Base-by-base conservation (phyloP, 257 asterid species). In the Buddleja alternifolia region DNA sequence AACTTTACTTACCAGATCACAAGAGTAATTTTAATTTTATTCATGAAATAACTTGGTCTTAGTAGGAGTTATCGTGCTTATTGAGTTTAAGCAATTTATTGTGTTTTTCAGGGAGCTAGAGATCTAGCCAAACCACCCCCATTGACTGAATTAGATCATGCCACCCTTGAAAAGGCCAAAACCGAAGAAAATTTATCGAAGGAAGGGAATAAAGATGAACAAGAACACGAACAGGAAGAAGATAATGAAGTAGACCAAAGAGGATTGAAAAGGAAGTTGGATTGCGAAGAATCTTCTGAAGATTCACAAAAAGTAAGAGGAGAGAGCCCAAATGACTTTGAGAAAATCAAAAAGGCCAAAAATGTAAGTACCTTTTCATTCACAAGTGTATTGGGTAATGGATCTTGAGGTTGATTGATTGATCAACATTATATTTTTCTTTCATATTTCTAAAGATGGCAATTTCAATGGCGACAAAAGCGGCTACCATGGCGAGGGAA, bases 381-480 rank as follows among this genome's bases (percentile, higher is more conserved):
- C n/a, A n/a, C n/a, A n/a, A 6, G 25, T 66, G 15, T 39, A 3
- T 3, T 15, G 14, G 6, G 14, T 7, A 59, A 16, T 66, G 3
- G 63, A 36, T 19, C 21, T 68, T 60, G 39, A n/a, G 47, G n/a
- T 41, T 71, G 47, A 60, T 41, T 73, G n/a, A 63, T 69, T 39
- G 60, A 40, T 20, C 17, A 5, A 25, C 16, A 17, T 50, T 19
- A 51, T 44, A 1, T 14, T 24, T 20, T 8, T n/a, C 39, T 10
- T 14, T 36, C 25, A 32, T 66, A 6, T 53, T 14, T 44, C 3
- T 47, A 41, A 45, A 93, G 98, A 77, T 90, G 75, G 97, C 98
- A 0, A 74, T 93, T 60, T 83, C 97, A n/a, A 90, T 93, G 98
- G 97, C 97, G 2, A 84, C 93, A 11, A 88, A 83, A 79, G 96